These are phyloP conservation scores for Apostasia shenzhenica DNA, from an alignment of 106 monocot species.

Conservation along the genomic window DNA sequence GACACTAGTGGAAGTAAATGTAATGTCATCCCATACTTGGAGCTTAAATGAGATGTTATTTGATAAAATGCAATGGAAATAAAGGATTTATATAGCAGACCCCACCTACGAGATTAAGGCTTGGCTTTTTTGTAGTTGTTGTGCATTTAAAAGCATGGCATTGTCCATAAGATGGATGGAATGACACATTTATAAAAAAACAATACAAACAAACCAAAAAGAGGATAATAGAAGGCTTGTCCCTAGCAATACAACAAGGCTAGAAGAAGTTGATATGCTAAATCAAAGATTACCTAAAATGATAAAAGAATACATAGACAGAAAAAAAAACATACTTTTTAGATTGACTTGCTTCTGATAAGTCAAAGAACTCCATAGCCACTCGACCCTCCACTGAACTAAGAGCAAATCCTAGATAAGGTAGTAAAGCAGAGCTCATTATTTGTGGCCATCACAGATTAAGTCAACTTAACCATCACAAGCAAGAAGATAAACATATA, in stretches of 20 bases:
- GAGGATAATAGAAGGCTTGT: too few relatives aligned
- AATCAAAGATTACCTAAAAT: background rate
- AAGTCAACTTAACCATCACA: background rate
- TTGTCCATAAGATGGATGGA: background rate
- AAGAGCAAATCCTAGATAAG: slow-evolving; percentile 79
- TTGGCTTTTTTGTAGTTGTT: too few relatives aligned
- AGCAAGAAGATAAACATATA: background rate
- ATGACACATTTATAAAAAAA: background rate
- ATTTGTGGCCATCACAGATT: background rate
- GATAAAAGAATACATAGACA: background rate
- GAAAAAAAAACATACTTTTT: slow-evolving; percentile 47
- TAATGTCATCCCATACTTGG: too few relatives aligned
- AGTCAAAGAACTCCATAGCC: slow-evolving; percentile 89
- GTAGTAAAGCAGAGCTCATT: background rate
- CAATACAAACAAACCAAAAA: background rate
- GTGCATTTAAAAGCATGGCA: too few relatives aligned
- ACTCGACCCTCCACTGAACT: slow-evolving; percentile 96
- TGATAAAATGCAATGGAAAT: too few relatives aligned
- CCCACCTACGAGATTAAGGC: too few relatives aligned
- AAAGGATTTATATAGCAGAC: too few relatives aligned
- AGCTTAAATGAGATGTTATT: too few relatives aligned
- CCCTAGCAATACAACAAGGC: background rate
- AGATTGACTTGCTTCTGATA: slow-evolving; percentile 69
- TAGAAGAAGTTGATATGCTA: background rate
- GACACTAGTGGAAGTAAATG: too few relatives aligned